Base-by-base conservation (phyloP, 1,139 yeast genomes). In the Saccharomyces hybrid region DNA sequence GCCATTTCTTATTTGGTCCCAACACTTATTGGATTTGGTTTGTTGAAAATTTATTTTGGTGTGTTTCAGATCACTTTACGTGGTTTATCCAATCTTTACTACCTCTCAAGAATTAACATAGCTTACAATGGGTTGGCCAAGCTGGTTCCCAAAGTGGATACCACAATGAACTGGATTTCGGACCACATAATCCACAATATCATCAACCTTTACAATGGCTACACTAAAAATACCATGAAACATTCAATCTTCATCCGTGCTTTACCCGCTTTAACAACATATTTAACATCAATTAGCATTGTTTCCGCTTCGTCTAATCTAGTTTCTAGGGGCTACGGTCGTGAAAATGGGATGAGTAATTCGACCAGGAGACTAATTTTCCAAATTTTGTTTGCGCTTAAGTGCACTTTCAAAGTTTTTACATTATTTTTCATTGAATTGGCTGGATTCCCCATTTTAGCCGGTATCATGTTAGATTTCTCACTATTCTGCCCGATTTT, bases 381-480 rank as follows among this genome's bases (percentile, higher is more conserved):
- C 64, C 76, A 78, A 52, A 60, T 77, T 1, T 65, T 84, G 26
- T 81, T 83, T 62, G 87, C 83, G 58, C 60, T 83, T 8, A 76
- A 76, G 41, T 78, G 80, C 24, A 83, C 95, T 2, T 67, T 85
- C 21, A 91, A 91, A 68, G 95, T 91, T 7, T 81, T 88, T 57
- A 65, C 79, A 6, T 79, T 93, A 14, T 86, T 91, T 66, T 80
- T 85, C 5, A 80, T 89, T 56, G 99, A 93, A 68, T 77, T 91
- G 51, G 78, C 88, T 26, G 75, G 86, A 6, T 93, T 93, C 73
- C 99, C 99, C 0, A 77, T 88, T 0, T 83, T 83, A 62, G 90
- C 97, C 66, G 99, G 99, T 0, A 72, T 82, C 63, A 77, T 90
- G 62, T 71, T 91, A 42, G 93, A 88, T 62, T 74, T 86, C 56